These are phyloP conservation scores for Warburgia ugandensis DNA, from an alignment of 164 flowering plant genomes.

Conservation along the genomic window DNA sequence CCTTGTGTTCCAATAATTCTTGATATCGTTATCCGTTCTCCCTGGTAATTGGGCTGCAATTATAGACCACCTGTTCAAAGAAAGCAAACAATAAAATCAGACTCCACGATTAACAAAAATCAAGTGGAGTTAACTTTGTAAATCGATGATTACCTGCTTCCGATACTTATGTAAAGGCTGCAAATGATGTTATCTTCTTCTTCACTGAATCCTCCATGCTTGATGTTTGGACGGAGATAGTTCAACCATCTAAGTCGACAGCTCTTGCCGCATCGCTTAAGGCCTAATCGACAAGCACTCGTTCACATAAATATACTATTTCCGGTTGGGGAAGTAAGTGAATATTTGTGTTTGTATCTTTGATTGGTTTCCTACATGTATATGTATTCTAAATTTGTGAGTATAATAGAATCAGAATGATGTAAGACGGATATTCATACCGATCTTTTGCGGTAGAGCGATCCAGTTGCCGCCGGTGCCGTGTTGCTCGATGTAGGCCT, in stretches of 20 bases:
- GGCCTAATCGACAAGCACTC: slow-evolving; percentile 32
- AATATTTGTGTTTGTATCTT: too few relatives aligned
- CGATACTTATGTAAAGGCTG: slow-evolving; percentile 65
- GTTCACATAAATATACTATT: neutral
- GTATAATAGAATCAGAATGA: neutral
- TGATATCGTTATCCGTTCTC: slow-evolving; percentile 77
- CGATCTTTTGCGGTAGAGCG: slow-evolving; percentile 77
- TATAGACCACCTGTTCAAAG: slow-evolving; percentile 60
- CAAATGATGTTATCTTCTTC: slow-evolving; percentile 90
- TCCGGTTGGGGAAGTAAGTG: too few relatives aligned
- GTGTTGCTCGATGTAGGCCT: slow-evolving; percentile 49
- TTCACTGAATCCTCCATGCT: slow-evolving; percentile 81
- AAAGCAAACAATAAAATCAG: neutral
- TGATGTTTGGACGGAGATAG: slow-evolving; percentile 78
- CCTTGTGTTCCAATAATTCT: slow-evolving; percentile 90
- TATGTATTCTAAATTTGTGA: too few relatives aligned
- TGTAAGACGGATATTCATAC: slow-evolving; percentile 18
- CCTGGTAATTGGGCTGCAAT: slow-evolving; percentile 86
- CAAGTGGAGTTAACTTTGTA: neutral
- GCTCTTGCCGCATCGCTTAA: slow-evolving; percentile 87
- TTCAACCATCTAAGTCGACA: slow-evolving; percentile 86
- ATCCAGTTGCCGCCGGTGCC: slow-evolving; percentile 94
- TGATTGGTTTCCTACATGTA: neutral
- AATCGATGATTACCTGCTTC: slow-evolving; percentile 55
- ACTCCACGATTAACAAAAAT: neutral